Evolutionary conservation across 192 early-diverging fungal species (phyloP).

Genomic region (Coemansia sp.): DNA sequence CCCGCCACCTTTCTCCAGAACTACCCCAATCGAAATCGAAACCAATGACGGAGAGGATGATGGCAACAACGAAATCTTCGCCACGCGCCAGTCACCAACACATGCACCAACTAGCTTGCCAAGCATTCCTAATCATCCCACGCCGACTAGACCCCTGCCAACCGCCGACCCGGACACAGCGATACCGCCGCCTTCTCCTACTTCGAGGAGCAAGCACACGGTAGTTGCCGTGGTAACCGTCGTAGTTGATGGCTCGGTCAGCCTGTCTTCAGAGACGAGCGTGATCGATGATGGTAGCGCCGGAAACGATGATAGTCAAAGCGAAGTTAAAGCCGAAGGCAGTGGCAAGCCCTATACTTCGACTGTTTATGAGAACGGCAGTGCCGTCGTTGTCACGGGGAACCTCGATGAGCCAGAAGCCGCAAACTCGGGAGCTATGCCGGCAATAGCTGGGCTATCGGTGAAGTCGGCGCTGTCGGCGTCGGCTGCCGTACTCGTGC

Average conservation of each 20-base stretch:
- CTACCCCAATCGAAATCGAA: not conserved
- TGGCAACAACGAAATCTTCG: not conserved
- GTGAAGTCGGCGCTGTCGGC: not conserved
- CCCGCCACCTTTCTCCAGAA: not conserved
- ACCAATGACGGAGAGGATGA: not conserved
- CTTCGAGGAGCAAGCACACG: slow-evolving; percentile 19
- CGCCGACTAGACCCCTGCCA: not conserved
- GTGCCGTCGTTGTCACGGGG: slow-evolving; percentile 31
- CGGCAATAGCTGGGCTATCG: not conserved
- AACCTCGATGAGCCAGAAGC: not conserved
- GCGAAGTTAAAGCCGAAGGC: not conserved
- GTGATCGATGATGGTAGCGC: slow-evolving; percentile 16
- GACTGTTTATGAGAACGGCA: slow-evolving; percentile 36
- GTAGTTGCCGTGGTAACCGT: slow-evolving; percentile 37
- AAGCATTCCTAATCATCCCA: not conserved
- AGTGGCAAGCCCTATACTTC: slow-evolving; percentile 23
- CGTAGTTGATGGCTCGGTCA: slow-evolving; percentile 27
- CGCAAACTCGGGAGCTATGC: not conserved
- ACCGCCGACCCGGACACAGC: not conserved
- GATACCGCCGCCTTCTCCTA: not conserved
- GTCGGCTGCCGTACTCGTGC: not conserved
- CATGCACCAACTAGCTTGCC: slow-evolving; percentile 1
- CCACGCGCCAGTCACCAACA: not conserved
- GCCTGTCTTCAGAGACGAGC: slow-evolving; percentile 24
- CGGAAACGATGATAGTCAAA: not conserved